Conservation (phyloP, 345 rosid genomes). For the Eucalyptus paniculata region DNA sequence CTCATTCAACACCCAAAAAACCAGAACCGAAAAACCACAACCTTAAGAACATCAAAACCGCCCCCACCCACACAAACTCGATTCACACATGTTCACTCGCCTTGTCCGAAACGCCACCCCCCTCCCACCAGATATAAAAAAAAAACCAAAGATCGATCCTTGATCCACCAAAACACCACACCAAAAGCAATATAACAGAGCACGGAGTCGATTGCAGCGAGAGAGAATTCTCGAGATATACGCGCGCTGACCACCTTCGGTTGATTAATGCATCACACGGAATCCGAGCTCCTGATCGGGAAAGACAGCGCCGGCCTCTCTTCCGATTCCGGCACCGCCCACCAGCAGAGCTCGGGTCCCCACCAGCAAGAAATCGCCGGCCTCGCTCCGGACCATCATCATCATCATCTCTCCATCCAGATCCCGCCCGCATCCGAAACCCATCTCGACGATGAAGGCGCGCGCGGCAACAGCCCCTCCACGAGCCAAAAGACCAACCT, state of each 20-base stretch:
- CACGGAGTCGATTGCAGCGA: not conserved
- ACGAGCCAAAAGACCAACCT: not conserved
- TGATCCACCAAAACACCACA: not conserved
- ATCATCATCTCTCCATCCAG: slow-evolving; percentile 22
- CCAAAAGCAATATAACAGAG: not conserved
- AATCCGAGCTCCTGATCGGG: slow-evolving; percentile 1
- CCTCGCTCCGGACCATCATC: not conserved
- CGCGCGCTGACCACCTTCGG: not conserved
- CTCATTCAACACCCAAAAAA: not conserved
- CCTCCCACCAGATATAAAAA: not conserved
- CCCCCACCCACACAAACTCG: not conserved
- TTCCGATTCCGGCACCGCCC: not conserved
- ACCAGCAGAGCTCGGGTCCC: not conserved
- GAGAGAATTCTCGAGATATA: not conserved
- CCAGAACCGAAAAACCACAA: not conserved
- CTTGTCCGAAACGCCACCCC: not conserved
- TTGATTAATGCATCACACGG: slow-evolving; percentile 18
- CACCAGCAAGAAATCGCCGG: not conserved
- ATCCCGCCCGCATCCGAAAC: slow-evolving; percentile 14
- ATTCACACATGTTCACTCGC: not conserved
- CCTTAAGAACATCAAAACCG: not conserved
- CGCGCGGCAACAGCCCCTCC: not conserved
- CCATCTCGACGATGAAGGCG: slow-evolving; percentile 9
- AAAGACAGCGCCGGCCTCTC: not conserved
- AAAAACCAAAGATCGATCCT: not conserved